Evolutionary conservation across 2,329 filamentous ascomycete species (phyloP).

Genomic region (Phaeoacremonium minimum): DNA sequence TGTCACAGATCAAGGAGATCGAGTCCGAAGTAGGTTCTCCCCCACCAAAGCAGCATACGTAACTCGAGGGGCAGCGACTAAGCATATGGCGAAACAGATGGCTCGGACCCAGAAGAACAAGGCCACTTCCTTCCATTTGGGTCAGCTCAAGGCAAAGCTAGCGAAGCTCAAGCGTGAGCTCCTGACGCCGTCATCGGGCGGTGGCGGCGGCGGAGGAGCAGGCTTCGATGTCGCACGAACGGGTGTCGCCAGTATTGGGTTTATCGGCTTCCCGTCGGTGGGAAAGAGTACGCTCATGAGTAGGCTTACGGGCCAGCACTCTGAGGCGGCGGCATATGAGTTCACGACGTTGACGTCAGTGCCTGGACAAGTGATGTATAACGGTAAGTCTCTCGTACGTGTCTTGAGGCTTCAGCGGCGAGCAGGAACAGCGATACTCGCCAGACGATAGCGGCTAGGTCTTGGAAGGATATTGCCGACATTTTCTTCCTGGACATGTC

Average conservation of each 20-base stretch:
- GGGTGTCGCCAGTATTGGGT: constrained; percentile 93
- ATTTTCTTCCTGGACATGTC: no score
- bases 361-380: constrained; percentile 92
- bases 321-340: constrained; percentile 94
- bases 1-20: constrained; percentile 90
- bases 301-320: constrained; percentile 89
- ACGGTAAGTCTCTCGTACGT: no score
- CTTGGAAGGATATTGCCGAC: no score
- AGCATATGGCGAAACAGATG: constrained; percentile 77
- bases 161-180: constrained; percentile 97
- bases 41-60: no score
- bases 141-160: constrained; percentile 95
- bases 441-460: no score
- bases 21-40: constrained; percentile 75
- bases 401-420: no score
- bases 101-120: constrained; percentile 97
- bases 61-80: constrained; percentile 2
- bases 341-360: constrained; percentile 98
- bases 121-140: constrained; percentile 87
- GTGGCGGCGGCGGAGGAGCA: constrained; percentile 78
- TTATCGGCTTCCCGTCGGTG: constrained; percentile 97
- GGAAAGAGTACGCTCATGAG: constrained; percentile 99
- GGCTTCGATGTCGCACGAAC: constrained; percentile 98
- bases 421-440: no score
- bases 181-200: constrained; percentile 73